A percentile compares a stretch with the other conserved stretches of the same genome.
Evolutionary conservation across 306 rosid genomes (phyloP).

Genomic region (Crotalaria pallida): DNA sequence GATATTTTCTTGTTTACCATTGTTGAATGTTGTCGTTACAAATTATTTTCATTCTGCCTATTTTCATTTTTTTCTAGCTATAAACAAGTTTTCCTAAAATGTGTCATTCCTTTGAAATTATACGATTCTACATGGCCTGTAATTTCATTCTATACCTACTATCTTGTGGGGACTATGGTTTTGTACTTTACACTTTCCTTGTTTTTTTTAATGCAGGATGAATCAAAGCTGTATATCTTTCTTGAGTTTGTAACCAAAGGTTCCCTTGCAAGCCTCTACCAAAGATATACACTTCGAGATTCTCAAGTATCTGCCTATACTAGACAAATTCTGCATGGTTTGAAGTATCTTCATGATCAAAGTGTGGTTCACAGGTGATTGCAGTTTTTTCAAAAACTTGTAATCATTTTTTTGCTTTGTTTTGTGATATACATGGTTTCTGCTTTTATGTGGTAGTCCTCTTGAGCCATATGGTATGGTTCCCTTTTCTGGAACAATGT

Average conservation of each 20-base stretch:
- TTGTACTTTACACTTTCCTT: conserved; percentile 14
- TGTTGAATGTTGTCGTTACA: conserved; percentile 6
- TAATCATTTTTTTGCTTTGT: background rate
- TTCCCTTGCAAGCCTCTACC: conserved; percentile 71
- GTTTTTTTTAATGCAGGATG: conserved; percentile 76
- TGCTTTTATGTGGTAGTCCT: conserved; percentile 1
- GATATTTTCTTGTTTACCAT: conserved; percentile 14
- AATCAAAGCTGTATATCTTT: conserved; percentile 75
- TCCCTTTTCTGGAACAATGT: background rate
- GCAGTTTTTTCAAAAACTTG: background rate
- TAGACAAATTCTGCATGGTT: conserved; percentile 82
- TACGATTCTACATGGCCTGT: background rate
- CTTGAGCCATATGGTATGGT: conserved; percentile 1
- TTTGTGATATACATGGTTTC: background rate
- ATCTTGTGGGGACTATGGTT: background rate
- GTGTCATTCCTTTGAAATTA: background rate
- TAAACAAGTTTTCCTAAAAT: background rate
- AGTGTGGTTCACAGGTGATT: conserved; percentile 86
- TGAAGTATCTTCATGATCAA: conserved; percentile 91
- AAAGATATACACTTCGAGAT: conserved; percentile 55
- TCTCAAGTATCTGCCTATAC: conserved; percentile 85
- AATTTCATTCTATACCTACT: background rate
- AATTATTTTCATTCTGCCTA: background rate
- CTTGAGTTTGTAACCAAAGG: conserved; percentile 88
- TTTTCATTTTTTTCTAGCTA: background rate